Evolutionary conservation across 352 stramenopile species (phyloP).

Genomic region (Phytophthora podocarpi): DNA sequence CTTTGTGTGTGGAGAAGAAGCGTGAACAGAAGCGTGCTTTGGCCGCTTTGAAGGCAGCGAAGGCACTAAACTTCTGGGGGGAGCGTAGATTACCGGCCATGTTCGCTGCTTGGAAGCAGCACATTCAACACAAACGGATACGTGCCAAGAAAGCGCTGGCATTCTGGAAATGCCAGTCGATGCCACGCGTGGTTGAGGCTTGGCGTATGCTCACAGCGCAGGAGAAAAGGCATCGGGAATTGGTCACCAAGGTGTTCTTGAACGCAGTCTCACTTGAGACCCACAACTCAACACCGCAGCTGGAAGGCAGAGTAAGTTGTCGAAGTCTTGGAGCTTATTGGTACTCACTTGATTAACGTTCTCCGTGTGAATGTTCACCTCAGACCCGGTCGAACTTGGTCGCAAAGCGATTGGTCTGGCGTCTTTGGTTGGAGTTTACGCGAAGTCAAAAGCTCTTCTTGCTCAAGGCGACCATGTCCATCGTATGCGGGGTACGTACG

Average conservation of each 20-base stretch:
- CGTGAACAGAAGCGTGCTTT: slow-evolving; percentile 32
- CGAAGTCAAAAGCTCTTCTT: slow-evolving; percentile 70
- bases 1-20: slow-evolving; percentile 10
- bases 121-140: slow-evolving; percentile 42
- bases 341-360: neutral
- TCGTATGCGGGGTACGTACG: slow-evolving; percentile 61
- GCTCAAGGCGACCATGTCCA: slow-evolving; percentile 69
- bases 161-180: slow-evolving; percentile 74
- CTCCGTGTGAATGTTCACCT: neutral
- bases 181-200: slow-evolving; percentile 60
- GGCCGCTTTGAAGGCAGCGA: slow-evolving; percentile 39
- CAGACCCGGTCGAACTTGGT: slow-evolving; percentile 52
- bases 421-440: slow-evolving; percentile 58
- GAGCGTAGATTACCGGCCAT: slow-evolving; percentile 52
- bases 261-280: slow-evolving; percentile 64
- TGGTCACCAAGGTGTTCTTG: slow-evolving; percentile 66
- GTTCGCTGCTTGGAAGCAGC: slow-evolving; percentile 52
- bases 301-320: slow-evolving; percentile 44
- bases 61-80: slow-evolving; percentile 69
- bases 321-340: neutral
- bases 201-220: slow-evolving; percentile 44
- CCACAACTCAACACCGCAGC: slow-evolving; percentile 70
- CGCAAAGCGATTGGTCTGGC: slow-evolving; percentile 52
- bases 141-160: slow-evolving; percentile 62
- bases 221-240: slow-evolving; percentile 35